A percentile compares a stretch with the other conserved stretches of the same genome.
phyloP scores from a whole-genome alignment of 352 stramenopile genomes.

The Phytophthora hybrid region DNA sequence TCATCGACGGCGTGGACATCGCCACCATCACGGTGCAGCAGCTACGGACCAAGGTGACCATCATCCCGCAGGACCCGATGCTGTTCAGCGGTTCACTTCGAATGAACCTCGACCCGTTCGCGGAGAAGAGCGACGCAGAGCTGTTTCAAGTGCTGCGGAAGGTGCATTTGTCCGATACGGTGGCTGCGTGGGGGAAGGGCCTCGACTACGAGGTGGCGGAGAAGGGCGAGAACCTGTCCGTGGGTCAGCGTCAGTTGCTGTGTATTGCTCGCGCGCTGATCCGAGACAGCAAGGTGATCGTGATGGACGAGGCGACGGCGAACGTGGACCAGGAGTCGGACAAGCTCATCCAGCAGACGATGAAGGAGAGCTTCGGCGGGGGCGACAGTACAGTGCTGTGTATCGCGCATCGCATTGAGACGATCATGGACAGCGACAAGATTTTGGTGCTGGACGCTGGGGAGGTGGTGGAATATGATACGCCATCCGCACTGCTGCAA shows the following conservation, averaged over 20 bases:
- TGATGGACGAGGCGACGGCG: slow-evolving; percentile 96
- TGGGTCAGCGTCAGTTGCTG: slow-evolving; percentile 95
- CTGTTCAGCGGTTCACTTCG: slow-evolving; percentile 91
- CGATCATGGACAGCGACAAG: slow-evolving; percentile 94
- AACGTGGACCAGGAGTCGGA: slow-evolving; percentile 90
- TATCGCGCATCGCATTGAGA: slow-evolving; percentile 95
- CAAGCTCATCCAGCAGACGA: slow-evolving; percentile 66
- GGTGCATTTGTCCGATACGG: slow-evolving; percentile 65
- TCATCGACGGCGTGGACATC: slow-evolving; percentile 90
- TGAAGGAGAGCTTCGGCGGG: slow-evolving; percentile 89
- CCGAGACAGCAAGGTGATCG: slow-evolving; percentile 87
- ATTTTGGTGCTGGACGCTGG: slow-evolving; percentile 92
- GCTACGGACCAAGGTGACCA: slow-evolving; percentile 48
- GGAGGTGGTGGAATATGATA: slow-evolving; percentile 36
- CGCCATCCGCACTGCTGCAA: slow-evolving; percentile 63
- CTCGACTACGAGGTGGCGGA: slow-evolving; percentile 92
- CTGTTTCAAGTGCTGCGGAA: slow-evolving; percentile 59
- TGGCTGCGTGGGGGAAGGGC: slow-evolving; percentile 62
- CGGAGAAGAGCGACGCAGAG: slow-evolving; percentile 63
- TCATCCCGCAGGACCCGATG: slow-evolving; percentile 91
- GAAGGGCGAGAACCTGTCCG: slow-evolving; percentile 94
- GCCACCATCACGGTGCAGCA: slow-evolving; percentile 42
- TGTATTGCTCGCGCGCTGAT: slow-evolving; percentile 96
- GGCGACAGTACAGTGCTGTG: slow-evolving; percentile 90
- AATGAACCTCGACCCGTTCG: slow-evolving; percentile 93